These are phyloP conservation scores for Microbotryum violaceum DNA, from an alignment of 1,284 basidiomycete species.

Conservation along the genomic window DNA sequence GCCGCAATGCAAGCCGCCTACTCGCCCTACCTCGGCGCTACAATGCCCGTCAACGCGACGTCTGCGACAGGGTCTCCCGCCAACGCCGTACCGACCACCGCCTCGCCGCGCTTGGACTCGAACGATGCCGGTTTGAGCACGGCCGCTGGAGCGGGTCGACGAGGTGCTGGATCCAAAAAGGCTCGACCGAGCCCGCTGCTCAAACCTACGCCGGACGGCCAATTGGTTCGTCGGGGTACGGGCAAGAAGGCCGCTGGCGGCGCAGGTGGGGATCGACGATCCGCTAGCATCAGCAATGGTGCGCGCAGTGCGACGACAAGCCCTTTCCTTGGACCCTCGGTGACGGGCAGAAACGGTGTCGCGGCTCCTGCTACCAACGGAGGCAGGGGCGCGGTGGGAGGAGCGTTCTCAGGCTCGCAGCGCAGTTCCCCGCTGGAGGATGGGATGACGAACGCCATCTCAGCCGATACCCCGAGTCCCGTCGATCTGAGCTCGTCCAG, in stretches of 20 bases:
- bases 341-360: neutral
- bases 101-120: constrained; percentile 18
- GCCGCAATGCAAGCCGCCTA: constrained; percentile 5
- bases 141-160: constrained; percentile 12
- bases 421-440: constrained; percentile 1
- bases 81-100: neutral
- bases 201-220: constrained; percentile 22
- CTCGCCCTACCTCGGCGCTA: constrained; percentile 9
- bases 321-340: constrained; percentile 13
- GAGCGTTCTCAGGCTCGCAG: neutral
- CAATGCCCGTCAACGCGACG: neutral
- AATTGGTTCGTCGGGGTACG: constrained; percentile 8
- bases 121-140: constrained; percentile 10
- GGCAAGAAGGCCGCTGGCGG: constrained; percentile 3
- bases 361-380: neutral
- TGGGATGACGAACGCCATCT: neutral
- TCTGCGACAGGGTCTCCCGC: neutral
- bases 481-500: constrained; percentile 18
- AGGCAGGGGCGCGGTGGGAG: too few relatives aligned
- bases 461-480: constrained; percentile 21
- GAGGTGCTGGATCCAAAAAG: constrained; percentile 24
- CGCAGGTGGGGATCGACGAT: neutral
- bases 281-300: constrained; percentile 5
- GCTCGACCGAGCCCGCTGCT: constrained; percentile 28
- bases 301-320: constrained; percentile 19